Percentiles rank a stretch among this genome's conserved stretches.
phyloP scores from a whole-genome alignment of 352 stramenopile genomes.

The Blastocystis sp. region DNA sequence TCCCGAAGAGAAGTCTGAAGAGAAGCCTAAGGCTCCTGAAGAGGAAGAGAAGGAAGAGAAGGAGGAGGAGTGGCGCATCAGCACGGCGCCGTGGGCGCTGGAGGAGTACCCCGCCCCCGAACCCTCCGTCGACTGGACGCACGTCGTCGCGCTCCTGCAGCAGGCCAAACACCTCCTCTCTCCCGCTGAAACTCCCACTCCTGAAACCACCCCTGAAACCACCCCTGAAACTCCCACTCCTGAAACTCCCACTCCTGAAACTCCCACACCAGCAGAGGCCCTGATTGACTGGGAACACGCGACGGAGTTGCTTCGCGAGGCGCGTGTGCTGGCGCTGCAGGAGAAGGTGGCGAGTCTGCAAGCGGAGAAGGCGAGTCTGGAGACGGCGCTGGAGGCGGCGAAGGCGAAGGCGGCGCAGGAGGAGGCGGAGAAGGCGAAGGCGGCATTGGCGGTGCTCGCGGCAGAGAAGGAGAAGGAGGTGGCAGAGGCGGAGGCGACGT shows the following conservation, averaged over 20 bases:
- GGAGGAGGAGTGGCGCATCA: neutral
- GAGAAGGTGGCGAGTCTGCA: no score
- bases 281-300: no score
- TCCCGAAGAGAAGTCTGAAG: neutral
- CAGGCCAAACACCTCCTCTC: no score
- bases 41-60: slow-evolving; percentile 5
- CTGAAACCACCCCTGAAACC: no score
- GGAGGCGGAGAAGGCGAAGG: neutral
- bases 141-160: neutral
- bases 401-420: neutral
- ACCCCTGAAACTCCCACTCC: no score
- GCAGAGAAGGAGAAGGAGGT: neutral
- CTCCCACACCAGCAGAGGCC: no score
- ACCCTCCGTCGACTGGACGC: neutral
- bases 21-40: neutral
- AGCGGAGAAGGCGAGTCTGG: no score
- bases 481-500: neutral
- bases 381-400: no score
- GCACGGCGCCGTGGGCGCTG: neutral
- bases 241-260: no score
- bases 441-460: neutral
- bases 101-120: neutral
- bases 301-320: no score
- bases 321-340: no score
- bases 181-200: no score